These are phyloP conservation scores for Cucurbita ficifolia DNA, from an alignment of 306 rosid species.

Conservation along the genomic window DNA sequence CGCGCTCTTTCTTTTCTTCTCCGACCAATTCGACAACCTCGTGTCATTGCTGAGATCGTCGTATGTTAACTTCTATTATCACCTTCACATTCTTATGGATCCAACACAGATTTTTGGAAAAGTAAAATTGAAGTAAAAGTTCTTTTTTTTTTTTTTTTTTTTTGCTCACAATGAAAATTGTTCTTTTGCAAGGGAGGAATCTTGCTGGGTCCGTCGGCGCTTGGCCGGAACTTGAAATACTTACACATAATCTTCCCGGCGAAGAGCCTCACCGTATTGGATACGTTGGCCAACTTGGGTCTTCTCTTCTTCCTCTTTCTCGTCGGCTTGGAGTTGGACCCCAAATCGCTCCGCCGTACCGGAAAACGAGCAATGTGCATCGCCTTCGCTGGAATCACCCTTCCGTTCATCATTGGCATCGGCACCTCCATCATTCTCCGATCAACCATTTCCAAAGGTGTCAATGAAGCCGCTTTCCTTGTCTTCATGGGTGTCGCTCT, in stretches of 20 bases:
- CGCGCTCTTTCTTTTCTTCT: constrained; percentile 29
- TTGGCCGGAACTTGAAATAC: constrained; percentile 31
- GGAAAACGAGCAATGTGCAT: constrained; percentile 46
- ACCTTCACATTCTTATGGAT: neutral
- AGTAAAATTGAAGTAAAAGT: too few species aligned
- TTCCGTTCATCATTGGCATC: constrained; percentile 50
- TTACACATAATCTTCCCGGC: constrained; percentile 33
- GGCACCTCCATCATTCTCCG: constrained; percentile 38
- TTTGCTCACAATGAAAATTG: too few species aligned
- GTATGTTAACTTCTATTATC: constrained; percentile 21
- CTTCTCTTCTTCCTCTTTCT: constrained; percentile 54
- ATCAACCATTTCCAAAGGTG: constrained; percentile 34
- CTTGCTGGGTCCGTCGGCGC: constrained; percentile 56
- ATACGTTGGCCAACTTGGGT: constrained; percentile 58
- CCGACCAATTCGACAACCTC: constrained; percentile 36
- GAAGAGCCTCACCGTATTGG: constrained; percentile 43
- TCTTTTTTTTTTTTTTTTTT: too few species aligned
- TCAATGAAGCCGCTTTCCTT: constrained; percentile 28
- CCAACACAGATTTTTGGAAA: too few species aligned
- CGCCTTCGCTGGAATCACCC: constrained; percentile 42
- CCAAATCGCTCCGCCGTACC: constrained; percentile 24
- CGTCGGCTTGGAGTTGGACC: constrained; percentile 48
- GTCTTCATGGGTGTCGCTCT: constrained; percentile 68
- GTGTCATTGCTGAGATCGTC: constrained; percentile 51
- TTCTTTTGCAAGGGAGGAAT: constrained; percentile 36